phyloP scores from a whole-genome alignment of 1,284 basidiomycete species.

The Ganoderma leucocontextum region DNA sequence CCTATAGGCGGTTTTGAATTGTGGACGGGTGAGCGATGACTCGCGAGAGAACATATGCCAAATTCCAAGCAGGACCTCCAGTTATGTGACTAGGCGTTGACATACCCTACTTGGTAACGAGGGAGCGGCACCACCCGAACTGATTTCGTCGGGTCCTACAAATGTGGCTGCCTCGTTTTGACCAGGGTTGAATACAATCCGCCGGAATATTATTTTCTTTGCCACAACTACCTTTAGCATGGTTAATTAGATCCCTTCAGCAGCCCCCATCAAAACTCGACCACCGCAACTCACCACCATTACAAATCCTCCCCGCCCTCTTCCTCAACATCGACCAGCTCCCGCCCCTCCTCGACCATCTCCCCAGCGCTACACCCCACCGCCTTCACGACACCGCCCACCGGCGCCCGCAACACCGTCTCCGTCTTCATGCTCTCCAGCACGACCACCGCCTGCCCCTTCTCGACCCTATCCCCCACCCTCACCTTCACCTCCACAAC shows the following conservation, averaged over 20 bases:
- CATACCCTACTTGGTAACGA: too few species aligned
- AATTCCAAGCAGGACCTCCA: too few species aligned
- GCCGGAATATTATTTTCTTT: too few species aligned
- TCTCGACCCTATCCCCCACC: conserved; percentile 80
- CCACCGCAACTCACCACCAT: neutral
- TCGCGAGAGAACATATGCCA: too few species aligned
- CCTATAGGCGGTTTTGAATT: too few species aligned
- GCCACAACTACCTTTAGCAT: too few species aligned
- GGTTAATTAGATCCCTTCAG: neutral
- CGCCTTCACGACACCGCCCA: conserved; percentile 71
- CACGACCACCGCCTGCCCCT: conserved; percentile 83
- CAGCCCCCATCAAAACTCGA: neutral
- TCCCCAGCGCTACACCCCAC: conserved; percentile 84
- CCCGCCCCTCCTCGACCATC: conserved; percentile 88
- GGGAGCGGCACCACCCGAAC: too few species aligned
- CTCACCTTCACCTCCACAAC: conserved; percentile 87
- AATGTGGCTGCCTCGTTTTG: too few species aligned
- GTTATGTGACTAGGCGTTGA: too few species aligned
- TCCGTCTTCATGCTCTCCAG: conserved; percentile 98
- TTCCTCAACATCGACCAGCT: conserved; percentile 68
- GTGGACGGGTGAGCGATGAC: too few species aligned
- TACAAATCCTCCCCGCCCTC: neutral
- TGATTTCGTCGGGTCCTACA: too few species aligned
- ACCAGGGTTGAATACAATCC: too few species aligned
- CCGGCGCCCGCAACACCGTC: conserved; percentile 81